phyloP scores from a whole-genome alignment of 1,284 basidiomycete genomes.

The Serendipita sp. region DNA sequence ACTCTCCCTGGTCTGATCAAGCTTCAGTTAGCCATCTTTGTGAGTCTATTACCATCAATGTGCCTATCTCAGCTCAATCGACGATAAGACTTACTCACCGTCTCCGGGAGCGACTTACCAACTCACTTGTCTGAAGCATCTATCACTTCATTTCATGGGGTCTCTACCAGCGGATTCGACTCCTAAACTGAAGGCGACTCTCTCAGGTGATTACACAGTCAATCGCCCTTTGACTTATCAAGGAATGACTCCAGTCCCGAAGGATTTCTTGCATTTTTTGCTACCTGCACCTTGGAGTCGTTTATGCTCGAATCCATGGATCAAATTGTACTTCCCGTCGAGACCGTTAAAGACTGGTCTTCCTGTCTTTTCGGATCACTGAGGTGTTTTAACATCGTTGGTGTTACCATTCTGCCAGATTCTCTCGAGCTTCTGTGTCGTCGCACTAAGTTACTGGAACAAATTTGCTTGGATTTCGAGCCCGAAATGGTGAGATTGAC shows the following conservation, averaged over 20 bases:
- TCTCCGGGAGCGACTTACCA: background rate
- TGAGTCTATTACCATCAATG: background rate
- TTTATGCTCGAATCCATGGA: background rate
- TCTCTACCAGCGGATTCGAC: background rate
- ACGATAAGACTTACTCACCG: background rate
- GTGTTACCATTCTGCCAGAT: background rate
- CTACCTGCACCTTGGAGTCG: background rate
- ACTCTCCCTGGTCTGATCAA: background rate
- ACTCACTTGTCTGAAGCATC: background rate
- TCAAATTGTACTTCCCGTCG: background rate
- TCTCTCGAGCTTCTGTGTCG: background rate
- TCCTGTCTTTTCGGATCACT: background rate
- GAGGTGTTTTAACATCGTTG: background rate
- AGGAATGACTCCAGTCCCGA: background rate
- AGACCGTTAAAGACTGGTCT: too few species aligned
- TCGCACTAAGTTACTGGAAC: background rate
- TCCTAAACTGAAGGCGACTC: background rate
- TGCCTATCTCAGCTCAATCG: too few species aligned
- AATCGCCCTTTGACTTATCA: background rate
- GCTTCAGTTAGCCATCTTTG: background rate
- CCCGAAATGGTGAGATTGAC: background rate
- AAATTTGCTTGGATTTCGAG: background rate
- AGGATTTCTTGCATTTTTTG: background rate
- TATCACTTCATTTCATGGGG: background rate
- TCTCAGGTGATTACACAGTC: background rate